Percentiles rank a stretch among this genome's conserved stretches.
These are phyloP conservation scores for Colletotrichum orbiculare DNA, from an alignment of 2,329 filamentous ascomycete genomes.

Conservation along the genomic window DNA sequence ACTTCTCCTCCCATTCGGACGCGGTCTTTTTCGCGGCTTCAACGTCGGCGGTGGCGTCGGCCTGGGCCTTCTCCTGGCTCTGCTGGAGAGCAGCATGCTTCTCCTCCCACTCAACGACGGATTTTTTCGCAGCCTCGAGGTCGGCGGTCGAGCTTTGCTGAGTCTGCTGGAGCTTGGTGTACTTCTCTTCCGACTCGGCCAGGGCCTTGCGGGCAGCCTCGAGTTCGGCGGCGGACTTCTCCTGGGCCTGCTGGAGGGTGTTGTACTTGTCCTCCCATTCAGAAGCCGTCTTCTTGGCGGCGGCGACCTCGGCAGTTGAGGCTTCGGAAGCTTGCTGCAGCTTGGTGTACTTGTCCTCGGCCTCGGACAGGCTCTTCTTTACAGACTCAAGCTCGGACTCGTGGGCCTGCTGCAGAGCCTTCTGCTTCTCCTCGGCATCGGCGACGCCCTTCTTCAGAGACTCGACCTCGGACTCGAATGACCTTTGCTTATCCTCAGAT, in stretches of 20 bases:
- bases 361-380: conserved; percentile 34
- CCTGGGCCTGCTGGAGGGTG: conserved; percentile 16
- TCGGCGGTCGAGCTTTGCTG: conserved; percentile 36
- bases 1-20: conserved; percentile 45
- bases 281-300: conserved; percentile 42
- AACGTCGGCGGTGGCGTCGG: conserved; percentile 41
- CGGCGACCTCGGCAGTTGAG: conserved; percentile 44
- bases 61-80: conserved; percentile 42
- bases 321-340: conserved; percentile 40
- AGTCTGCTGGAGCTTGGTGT: conserved; percentile 34
- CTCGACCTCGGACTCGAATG: conserved; percentile 15
- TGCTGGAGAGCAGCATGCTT: conserved; percentile 40
- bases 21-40: conserved; percentile 38
- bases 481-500: conserved; percentile 44
- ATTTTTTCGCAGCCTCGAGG: conserved; percentile 28
- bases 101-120: conserved; percentile 39
- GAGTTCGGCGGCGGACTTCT: conserved; percentile 22
- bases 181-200: conserved; percentile 41
- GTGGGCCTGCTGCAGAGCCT: conserved; percentile 35
- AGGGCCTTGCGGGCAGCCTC: conserved; percentile 25
- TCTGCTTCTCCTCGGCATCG: conserved; percentile 45
- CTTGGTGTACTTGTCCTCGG: conserved; percentile 39
- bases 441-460: conserved; percentile 44
- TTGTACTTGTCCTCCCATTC: conserved; percentile 43
- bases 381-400: conserved; percentile 30